Evolutionary conservation across 306 rosid genomes (phyloP).

Genomic region (Rosa multiflora): DNA sequence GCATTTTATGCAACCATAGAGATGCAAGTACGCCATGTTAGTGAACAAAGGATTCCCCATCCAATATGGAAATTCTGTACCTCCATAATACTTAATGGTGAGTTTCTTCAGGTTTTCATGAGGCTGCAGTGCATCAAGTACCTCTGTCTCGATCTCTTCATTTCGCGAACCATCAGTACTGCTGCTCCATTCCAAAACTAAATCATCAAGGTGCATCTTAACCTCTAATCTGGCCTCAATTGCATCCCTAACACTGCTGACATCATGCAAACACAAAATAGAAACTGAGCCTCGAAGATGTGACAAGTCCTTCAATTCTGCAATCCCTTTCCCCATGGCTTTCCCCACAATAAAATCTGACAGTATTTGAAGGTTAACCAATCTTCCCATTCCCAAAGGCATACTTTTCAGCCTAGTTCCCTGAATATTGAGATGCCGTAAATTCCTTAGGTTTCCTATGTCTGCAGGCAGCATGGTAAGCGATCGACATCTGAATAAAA

Average conservation of each 20-base stretch:
- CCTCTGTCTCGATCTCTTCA: conserved; percentile 9
- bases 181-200: conserved; percentile 16
- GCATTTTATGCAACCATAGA: conserved; percentile 3
- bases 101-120: conserved; percentile 21
- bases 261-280: conserved; percentile 4
- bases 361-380: conserved; percentile 23
- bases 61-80: conserved; percentile 33
- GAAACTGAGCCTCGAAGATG: conserved; percentile 12
- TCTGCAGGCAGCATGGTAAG: conserved; percentile 3
- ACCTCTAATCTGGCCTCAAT: neutral
- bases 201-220: conserved; percentile 1
- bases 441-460: conserved; percentile 19
- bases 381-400: conserved; percentile 23
- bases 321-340: conserved; percentile 8
- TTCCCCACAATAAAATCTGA: conserved; percentile 25
- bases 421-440: conserved; percentile 21
- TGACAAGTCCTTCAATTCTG: conserved; percentile 1
- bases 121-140: conserved; percentile 31
- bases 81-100: conserved; percentile 23
- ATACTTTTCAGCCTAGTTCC: conserved; percentile 18
- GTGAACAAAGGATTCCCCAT: conserved; percentile 7
- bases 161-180: conserved; percentile 14
- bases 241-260: conserved; percentile 4
- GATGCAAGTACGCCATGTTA: conserved; percentile 5
- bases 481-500: neutral